Evolutionary conservation across 805 yeast species (phyloP).

Genomic region (Candida takata): DNA sequence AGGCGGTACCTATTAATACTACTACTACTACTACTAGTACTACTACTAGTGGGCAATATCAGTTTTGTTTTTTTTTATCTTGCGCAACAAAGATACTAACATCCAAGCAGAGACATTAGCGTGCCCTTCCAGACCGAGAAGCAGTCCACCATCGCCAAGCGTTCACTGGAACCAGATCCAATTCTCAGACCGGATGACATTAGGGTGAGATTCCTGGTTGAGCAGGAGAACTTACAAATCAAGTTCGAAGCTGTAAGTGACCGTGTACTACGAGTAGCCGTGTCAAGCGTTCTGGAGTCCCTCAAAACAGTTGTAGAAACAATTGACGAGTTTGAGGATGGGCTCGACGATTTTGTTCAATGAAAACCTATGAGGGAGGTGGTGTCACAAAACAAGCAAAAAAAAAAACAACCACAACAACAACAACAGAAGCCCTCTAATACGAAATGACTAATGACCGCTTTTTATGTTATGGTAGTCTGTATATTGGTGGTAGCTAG

Average conservation of each 20-base stretch:
- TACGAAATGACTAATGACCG: too few relatives aligned
- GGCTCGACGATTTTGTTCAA: too few relatives aligned
- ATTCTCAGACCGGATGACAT: slow-evolving; percentile 68
- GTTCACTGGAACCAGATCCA: slow-evolving; percentile 71
- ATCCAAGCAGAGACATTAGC: slow-evolving; percentile 31
- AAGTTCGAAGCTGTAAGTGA: slow-evolving; percentile 58
- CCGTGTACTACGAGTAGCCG: slow-evolving; percentile 75
- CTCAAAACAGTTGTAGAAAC: slow-evolving; percentile 74
- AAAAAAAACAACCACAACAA: too few relatives aligned
- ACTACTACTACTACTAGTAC: too few relatives aligned
- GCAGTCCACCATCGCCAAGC: slow-evolving; percentile 60
- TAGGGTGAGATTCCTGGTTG: slow-evolving; percentile 37
- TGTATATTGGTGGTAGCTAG: too few relatives aligned
- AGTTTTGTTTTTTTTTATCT: too few relatives aligned
- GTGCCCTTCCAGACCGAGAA: slow-evolving; percentile 55
- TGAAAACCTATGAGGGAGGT: too few relatives aligned
- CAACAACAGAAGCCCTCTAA: too few relatives aligned
- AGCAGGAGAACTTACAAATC: slow-evolving; percentile 31
- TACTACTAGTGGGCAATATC: too few relatives aligned
- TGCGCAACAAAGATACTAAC: background rate
- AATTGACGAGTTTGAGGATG: slow-evolving; percentile 54
- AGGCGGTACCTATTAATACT: too few relatives aligned
- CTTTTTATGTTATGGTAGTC: too few relatives aligned
- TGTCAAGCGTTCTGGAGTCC: slow-evolving; percentile 72
- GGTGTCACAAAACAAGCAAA: too few relatives aligned